A percentile compares a stretch with the other conserved stretches of the same genome.
phyloP scores from a whole-genome alignment of 768 basidiomycete genomes.

The Tylopilus felleus region DNA sequence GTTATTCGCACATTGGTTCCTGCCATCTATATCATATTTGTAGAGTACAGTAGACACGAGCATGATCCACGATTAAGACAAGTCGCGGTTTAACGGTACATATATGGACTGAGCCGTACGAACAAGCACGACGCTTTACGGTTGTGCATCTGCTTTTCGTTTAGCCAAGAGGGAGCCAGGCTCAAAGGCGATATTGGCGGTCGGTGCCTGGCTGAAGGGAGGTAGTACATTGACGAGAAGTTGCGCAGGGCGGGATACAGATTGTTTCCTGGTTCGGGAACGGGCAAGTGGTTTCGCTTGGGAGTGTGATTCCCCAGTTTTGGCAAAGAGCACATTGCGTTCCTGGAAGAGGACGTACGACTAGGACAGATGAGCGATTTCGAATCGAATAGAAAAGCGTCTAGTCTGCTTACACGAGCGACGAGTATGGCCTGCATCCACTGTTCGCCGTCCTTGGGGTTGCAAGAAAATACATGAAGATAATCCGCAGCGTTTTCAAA shows the following conservation, averaged over 20 bases:
- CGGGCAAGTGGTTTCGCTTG: conserved; percentile 36
- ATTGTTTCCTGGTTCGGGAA: conserved; percentile 36
- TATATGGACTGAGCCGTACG: background rate
- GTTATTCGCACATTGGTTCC: background rate
- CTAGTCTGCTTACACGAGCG: conserved; percentile 59
- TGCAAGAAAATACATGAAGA: conserved; percentile 79
- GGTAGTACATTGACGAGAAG: conserved; percentile 49
- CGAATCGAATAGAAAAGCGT: background rate
- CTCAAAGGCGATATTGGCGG: conserved; percentile 54
- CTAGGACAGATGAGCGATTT: conserved; percentile 36
- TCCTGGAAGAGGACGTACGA: conserved; percentile 84
- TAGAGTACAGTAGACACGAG: conserved; percentile 22
- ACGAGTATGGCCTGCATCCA: conserved; percentile 83
- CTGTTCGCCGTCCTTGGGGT: conserved; percentile 63
- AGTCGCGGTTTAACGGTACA: conserved; percentile 3
- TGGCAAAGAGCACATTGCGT: conserved; percentile 53
- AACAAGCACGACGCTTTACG: background rate
- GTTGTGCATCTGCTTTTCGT: conserved; percentile 33
- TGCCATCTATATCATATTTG: conserved; percentile 15
- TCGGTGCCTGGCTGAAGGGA: conserved; percentile 30
- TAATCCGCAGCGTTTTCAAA: conserved; percentile 91
- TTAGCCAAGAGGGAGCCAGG: conserved; percentile 73
- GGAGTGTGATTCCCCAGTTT: conserved; percentile 19
- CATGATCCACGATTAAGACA: conserved; percentile 6
- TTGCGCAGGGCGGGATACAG: conserved; percentile 39